Conservation (phyloP, 1,139 yeast genomes). For the Saccharomyces pastorianus region DNA sequence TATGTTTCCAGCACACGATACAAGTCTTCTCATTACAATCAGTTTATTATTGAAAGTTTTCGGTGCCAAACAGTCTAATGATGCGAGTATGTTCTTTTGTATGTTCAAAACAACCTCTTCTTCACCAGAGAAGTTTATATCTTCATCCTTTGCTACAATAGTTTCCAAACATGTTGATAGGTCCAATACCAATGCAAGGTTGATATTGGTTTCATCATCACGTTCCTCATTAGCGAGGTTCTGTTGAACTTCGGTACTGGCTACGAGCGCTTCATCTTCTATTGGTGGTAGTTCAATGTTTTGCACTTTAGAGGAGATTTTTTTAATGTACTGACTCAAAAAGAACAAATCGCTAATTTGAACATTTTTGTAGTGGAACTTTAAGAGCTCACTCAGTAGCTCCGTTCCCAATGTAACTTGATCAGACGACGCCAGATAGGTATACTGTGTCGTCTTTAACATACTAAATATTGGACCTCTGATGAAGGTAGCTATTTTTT, state of each 20-base stretch:
- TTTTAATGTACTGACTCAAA: slow-evolving; percentile 11
- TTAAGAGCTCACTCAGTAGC: slow-evolving; percentile 16
- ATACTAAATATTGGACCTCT: slow-evolving; percentile 14
- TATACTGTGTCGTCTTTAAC: slow-evolving; percentile 8
- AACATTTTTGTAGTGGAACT: slow-evolving; percentile 6
- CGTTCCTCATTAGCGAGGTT: slow-evolving; percentile 7
- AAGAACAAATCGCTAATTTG: slow-evolving; percentile 9
- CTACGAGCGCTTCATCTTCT: slow-evolving; percentile 5
- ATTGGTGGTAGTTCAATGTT: slow-evolving; percentile 2
- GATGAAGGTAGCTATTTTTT: slow-evolving; percentile 10
- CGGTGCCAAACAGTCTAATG: slow-evolving; percentile 13
- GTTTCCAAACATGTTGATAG: slow-evolving; percentile 17
- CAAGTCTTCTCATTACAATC: slow-evolving; percentile 19
- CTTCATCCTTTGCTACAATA: slow-evolving; percentile 10
- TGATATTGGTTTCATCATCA: slow-evolving; percentile 3
- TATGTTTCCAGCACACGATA: slow-evolving; percentile 14
- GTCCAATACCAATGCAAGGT: slow-evolving; percentile 14
- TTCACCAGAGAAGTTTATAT: slow-evolving; percentile 11
- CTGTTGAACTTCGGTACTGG: background rate
- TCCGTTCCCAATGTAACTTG: slow-evolving; percentile 18
- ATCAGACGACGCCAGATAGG: slow-evolving; percentile 14
- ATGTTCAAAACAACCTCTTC: slow-evolving; percentile 5
- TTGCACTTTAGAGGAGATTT: slow-evolving; percentile 10
- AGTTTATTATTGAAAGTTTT: slow-evolving; percentile 19
- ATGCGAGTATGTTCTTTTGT: slow-evolving; percentile 14